phyloP scores from a whole-genome alignment of 2,329 filamentous ascomycete species.

The Bipolaris gigantea region DNA sequence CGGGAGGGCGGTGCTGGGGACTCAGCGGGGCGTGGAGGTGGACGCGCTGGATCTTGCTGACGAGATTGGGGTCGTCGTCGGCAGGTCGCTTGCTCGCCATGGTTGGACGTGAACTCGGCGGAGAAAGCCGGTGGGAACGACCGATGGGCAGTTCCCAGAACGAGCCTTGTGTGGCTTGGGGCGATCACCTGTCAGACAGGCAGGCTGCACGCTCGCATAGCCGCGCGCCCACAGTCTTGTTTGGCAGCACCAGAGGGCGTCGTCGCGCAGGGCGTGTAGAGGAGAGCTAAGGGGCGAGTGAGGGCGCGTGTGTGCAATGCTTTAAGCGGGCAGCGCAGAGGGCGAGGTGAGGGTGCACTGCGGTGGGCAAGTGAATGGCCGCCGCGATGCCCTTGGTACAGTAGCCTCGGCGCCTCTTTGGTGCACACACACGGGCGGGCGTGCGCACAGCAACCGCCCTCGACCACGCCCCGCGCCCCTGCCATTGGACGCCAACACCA shows the following conservation, averaged over 20 bases:
- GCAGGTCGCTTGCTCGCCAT: constrained; percentile 35
- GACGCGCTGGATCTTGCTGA: constrained; percentile 40
- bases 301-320: constrained; percentile 3
- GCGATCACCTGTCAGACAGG: constrained; percentile 15
- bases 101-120: constrained; percentile 11
- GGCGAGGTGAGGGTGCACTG: constrained; percentile 1
- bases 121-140: constrained; percentile 11
- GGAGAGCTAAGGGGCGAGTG: neutral
- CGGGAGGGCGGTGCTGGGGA: constrained; percentile 19
- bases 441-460: too few species aligned
- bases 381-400: constrained; percentile 5
- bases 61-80: constrained; percentile 23
- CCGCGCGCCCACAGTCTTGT: constrained; percentile 2
- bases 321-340: neutral
- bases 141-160: constrained; percentile 13
- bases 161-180: constrained; percentile 19
- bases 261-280: neutral
- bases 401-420: constrained; percentile 13
- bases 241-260: neutral
- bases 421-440: too few species aligned
- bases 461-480: neutral
- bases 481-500: constrained; percentile 14
- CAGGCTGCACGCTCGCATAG: constrained; percentile 6
- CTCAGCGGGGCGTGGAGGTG: constrained; percentile 29
- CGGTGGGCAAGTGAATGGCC: constrained; percentile 7